Evolutionary conservation across 2,329 filamentous ascomycete species (phyloP).

Genomic region (Tolypocladium guangdongense): DNA sequence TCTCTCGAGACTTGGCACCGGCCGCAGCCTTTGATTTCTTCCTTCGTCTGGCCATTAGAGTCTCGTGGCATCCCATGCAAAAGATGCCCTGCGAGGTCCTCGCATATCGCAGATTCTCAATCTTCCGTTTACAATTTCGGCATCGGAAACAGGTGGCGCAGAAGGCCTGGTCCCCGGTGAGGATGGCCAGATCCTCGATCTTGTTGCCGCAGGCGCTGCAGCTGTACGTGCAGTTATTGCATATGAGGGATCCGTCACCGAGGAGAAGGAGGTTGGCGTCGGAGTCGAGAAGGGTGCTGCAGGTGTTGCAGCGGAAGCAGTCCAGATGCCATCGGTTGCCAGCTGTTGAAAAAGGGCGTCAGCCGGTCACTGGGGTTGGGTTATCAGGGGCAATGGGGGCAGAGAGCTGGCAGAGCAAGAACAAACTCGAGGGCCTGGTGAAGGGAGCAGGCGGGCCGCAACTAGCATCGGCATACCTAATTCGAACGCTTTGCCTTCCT

Average conservation of each 20-base stretch:
- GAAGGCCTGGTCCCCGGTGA: conserved; percentile 96
- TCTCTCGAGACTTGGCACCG: conserved; percentile 47
- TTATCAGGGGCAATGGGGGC: not conserved
- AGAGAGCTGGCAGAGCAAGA: not conserved
- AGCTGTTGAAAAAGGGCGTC: conserved; percentile 39
- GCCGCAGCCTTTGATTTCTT: conserved; percentile 70
- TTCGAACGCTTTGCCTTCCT: conserved; percentile 98
- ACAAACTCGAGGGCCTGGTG: not conserved
- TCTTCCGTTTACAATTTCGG: conserved; percentile 96
- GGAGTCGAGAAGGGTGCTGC: conserved; percentile 89
- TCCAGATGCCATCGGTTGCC: conserved; percentile 98
- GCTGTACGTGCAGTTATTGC: conserved; percentile 98
- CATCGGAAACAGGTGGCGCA: conserved; percentile 96
- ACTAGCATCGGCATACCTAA: conserved; percentile 55
- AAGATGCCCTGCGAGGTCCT: conserved; percentile 97
- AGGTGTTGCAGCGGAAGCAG: conserved; percentile 96
- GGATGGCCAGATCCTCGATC: conserved; percentile 94
- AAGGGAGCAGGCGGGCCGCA: not conserved
- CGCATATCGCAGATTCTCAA: conserved; percentile 95
- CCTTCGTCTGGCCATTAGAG: conserved; percentile 80
- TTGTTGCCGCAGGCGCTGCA: conserved; percentile 95
- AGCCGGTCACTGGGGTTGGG: conserved; percentile 10
- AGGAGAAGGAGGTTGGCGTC: conserved; percentile 95
- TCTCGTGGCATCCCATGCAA: conserved; percentile 98
- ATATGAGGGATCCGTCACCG: conserved; percentile 94